Base-by-base conservation (phyloP, 2,329 filamentous ascomycete genomes). In the Whalleya microplaca region DNA sequence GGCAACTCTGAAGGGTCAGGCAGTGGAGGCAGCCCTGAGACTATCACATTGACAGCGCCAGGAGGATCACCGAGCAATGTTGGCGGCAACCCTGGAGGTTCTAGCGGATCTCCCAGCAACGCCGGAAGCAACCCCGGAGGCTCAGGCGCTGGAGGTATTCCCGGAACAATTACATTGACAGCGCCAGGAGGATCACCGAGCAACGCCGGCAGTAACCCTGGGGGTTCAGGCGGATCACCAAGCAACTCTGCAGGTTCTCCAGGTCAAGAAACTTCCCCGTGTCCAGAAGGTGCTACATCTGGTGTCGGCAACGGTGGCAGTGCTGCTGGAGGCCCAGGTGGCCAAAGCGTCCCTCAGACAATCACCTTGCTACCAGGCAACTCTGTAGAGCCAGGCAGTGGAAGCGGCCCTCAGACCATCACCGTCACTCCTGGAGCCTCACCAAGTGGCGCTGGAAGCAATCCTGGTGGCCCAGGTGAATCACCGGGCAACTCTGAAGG, bases 321-420 rank as follows among this genome's bases (percentile, higher is more conserved):
- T 48, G 47, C 53, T 23, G 49, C 56, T 16, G 56, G 58, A n/a
- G 50, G 47, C 19, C 43, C 59, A 42, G 62, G 61, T 14, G 63
- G 58, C 3, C 56, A 64, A 21, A 45, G 55, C 16, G 50, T 51
- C 7, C 59, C 62, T 29, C 56, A 55, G 10, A 58, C 54, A 10
- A 51, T 59, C 45, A 66, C 64, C 8, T 49, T 66, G 44, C 63
- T 60, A 41, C 59, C 62, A 12, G 51, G 42, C 5, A 55, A 41
- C 29, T 59, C 48, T n/a, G 45, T 54, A 55, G 40, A 60, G 62
- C 23, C 61, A 54, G n/a, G 48, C 60, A n/a, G n/a, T 14, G 55
- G 53, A 29, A 54, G 52, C 10, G 47, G 51, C 8, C 41, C 56
- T n/a, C 43, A 55, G 18, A 63, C 54, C 16, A 51, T 64, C 49